Evolutionary conservation across 768 basidiomycete genomes (phyloP).

Genomic region (Rhizopogon rudus): DNA sequence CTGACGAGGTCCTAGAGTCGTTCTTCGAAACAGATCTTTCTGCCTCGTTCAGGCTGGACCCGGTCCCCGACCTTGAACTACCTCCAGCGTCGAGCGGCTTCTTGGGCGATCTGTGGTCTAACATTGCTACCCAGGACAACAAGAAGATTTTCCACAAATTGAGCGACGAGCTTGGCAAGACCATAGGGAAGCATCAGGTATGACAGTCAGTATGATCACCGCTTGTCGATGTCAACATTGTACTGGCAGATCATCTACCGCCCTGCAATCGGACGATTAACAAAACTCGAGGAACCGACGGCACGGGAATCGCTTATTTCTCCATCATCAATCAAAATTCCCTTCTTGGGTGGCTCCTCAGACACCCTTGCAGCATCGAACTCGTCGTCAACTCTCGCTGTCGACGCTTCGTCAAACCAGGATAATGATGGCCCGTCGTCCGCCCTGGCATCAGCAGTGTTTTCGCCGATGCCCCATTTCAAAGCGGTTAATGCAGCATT

Average conservation of each 20-base stretch:
- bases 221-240: background rate
- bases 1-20: slow-evolving; percentile 92
- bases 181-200: slow-evolving; percentile 90
- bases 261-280: slow-evolving; percentile 85
- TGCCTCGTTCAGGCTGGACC: slow-evolving; percentile 78
- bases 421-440: slow-evolving; percentile 23
- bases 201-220: slow-evolving; percentile 6
- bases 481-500: slow-evolving; percentile 76
- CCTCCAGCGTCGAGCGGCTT: slow-evolving; percentile 55
- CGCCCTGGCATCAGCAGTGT: slow-evolving; percentile 19
- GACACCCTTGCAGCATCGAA: slow-evolving; percentile 23
- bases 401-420: slow-evolving; percentile 30
- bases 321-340: slow-evolving; percentile 51
- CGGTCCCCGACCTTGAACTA: slow-evolving; percentile 63
- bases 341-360: slow-evolving; percentile 32
- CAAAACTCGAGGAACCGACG: slow-evolving; percentile 80
- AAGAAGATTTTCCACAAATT: slow-evolving; percentile 91
- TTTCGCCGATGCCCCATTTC: slow-evolving; percentile 61
- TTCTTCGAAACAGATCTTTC: slow-evolving; percentile 95
- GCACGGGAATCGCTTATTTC: slow-evolving; percentile 84
- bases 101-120: slow-evolving; percentile 82
- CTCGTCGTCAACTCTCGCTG: slow-evolving; percentile 48
- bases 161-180: slow-evolving; percentile 91
- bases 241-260: slow-evolving; percentile 54
- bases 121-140: slow-evolving; percentile 87